Evolutionary conservation across 2,329 filamentous ascomycete species (phyloP), one percentile per base, ranked within the genome.

Genomic region (Microsporum audouinii): DNA sequence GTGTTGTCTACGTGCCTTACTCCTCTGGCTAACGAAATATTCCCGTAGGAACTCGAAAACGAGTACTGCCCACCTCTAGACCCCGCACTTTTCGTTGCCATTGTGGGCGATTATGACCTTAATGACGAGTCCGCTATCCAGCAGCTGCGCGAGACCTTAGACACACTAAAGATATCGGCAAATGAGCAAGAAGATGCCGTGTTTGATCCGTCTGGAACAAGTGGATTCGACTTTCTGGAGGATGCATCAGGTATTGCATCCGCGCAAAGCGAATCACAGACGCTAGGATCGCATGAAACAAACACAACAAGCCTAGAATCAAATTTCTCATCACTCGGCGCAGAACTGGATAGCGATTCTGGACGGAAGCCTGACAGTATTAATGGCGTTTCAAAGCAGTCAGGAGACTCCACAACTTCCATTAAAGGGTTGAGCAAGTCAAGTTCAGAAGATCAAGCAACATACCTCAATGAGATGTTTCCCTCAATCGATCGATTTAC

Each of bases 181-280:
- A 87, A 94, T 70, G 88, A 94, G 68, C 82, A 84, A 14, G 55
- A 57, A 29, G 65, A 73, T 58, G 63, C 73, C 3, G 85, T 85
- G 0, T 95, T 95, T 69, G 89, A 94, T 66, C 83, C 88, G 0
- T 89, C 88, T 36, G 89, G 88, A 2, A 83, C 86, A 31, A 82
- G 84, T 33, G 81, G 80, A 8, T 51, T 43, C 56, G 61, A 60
- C 33, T 23, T 23, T 10, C 67, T 71, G 45, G 69, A 69, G 58
- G 68, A 66, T 49, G 60, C 61, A 57, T 66, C 68, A 61, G 69
- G 62, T 27, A 63, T 64, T 27, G 64, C 63, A 14, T 71, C 67
- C 14, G 70, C 70, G 27, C 66, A 64, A 17, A 70, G 68, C 51
- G 63, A 64, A 41, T 73, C 71, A 43, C 69, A 67, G 53, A 71